Conservation (phyloP, 2,329 filamentous ascomycete species). For the Microascus cirrosus region DNA sequence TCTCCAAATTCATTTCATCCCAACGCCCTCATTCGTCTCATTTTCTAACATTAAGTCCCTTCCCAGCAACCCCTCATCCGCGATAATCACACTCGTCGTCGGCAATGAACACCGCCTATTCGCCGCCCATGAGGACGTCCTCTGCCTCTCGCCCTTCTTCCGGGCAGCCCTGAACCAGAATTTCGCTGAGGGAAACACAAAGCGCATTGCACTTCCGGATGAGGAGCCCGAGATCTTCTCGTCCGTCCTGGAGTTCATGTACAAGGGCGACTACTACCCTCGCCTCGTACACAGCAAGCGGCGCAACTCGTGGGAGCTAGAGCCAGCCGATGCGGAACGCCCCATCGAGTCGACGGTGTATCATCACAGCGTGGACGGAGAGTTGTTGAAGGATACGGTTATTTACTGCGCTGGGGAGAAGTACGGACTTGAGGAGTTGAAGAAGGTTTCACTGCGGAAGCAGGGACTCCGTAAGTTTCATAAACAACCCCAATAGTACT, state of each 20-base stretch:
- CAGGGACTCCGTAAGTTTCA: conserved; percentile 56
- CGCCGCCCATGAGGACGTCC: conserved; percentile 88
- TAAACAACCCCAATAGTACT: neutral
- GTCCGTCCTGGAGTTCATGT: conserved; percentile 88
- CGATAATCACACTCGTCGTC: conserved; percentile 80
- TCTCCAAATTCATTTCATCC: neutral
- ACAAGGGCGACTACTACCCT: conserved; percentile 94
- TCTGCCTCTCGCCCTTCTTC: conserved; percentile 79
- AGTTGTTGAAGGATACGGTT: conserved; percentile 82
- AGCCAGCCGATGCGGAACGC: conserved; percentile 24
- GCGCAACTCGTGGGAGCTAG: conserved; percentile 80
- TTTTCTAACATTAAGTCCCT: neutral
- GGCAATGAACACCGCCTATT: conserved; percentile 80
- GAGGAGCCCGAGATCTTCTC: conserved; percentile 90
- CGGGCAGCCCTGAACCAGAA: conserved; percentile 58
- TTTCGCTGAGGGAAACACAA: conserved; percentile 61
- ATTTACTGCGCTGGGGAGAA: conserved; percentile 88
- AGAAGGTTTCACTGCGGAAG: conserved; percentile 83
- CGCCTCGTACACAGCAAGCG: conserved; percentile 79
- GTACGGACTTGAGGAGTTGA: conserved; percentile 86
- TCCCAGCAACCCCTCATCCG: conserved; percentile 32
- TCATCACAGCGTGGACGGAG: conserved; percentile 60
- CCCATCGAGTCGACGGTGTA: conserved; percentile 60
- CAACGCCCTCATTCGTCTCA: neutral
- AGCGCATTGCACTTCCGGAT: conserved; percentile 60